Percentiles rank a stretch among this genome's conserved stretches.
Conservation (phyloP, 2,329 filamentous ascomycete species). For the Lomentospora prolificans region DNA sequence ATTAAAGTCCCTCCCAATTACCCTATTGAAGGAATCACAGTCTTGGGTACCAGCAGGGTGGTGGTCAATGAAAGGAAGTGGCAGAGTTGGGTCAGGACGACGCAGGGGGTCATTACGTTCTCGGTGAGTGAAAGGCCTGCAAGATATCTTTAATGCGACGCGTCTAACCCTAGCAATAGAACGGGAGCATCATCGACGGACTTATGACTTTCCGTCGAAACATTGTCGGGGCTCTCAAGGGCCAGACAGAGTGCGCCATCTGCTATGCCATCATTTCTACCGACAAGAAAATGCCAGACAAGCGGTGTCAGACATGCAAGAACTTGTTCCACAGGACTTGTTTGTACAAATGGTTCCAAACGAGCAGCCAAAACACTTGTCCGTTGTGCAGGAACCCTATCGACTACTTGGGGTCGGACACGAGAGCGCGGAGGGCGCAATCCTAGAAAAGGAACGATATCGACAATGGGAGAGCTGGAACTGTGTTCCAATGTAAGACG, state of each 20-base stretch:
- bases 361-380: slow-evolving; percentile 82
- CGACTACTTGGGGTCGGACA: slow-evolving; percentile 40
- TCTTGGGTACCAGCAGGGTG: slow-evolving; percentile 70
- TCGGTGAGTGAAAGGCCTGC: slow-evolving; percentile 38
- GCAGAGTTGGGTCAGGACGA: slow-evolving; percentile 81
- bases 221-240: slow-evolving; percentile 78
- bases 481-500: no score
- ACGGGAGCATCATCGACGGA: slow-evolving; percentile 80
- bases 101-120: slow-evolving; percentile 88
- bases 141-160: neutral
- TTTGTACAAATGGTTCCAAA: slow-evolving; percentile 95
- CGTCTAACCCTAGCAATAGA: slow-evolving; percentile 28
- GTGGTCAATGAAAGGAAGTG: slow-evolving; percentile 86
- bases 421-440: slow-evolving; percentile 12
- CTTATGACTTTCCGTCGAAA: slow-evolving; percentile 79
- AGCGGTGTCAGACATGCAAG: slow-evolving; percentile 84
- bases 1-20: slow-evolving; percentile 73
- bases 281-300: slow-evolving; percentile 84
- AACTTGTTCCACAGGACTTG: slow-evolving; percentile 86
- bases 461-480: no score
- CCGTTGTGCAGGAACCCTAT: slow-evolving; percentile 89
- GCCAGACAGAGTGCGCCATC: slow-evolving; percentile 90
- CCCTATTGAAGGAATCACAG: slow-evolving; percentile 68
- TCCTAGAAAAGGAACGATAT: neutral
- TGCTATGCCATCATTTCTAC: slow-evolving; percentile 90